Percentiles rank a stretch among this genome's conserved stretches.
Conservation (phyloP, 345 rosid genomes). For the Cochlearia excelsa region DNA sequence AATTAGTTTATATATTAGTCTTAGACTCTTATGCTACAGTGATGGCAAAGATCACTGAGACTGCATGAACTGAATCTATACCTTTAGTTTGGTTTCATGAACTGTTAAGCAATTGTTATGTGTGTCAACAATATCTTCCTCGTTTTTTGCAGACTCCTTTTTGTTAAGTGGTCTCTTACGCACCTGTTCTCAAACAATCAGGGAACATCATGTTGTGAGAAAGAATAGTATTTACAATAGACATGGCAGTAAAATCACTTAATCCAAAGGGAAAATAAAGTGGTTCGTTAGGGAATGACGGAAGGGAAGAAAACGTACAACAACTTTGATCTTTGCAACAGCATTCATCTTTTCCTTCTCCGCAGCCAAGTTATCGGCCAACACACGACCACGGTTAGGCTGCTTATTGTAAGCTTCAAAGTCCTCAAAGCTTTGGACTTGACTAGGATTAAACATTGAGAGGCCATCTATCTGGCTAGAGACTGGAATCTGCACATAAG, state of each 20-base stretch:
- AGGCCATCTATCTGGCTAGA: constrained; percentile 57
- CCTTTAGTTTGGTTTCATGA: constrained; percentile 96
- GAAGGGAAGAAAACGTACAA: constrained; percentile 53
- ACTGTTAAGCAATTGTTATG: constrained; percentile 69
- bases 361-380: constrained; percentile 72
- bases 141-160: constrained; percentile 87
- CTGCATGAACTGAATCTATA: constrained; percentile 21
- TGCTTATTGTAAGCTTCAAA: constrained; percentile 69
- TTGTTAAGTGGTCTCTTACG: constrained; percentile 97
- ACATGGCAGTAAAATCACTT: background rate
- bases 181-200: constrained; percentile 53
- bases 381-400: constrained; percentile 58
- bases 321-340: constrained; percentile 98
- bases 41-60: constrained; percentile 12
- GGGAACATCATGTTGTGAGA: constrained; percentile 4
- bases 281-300: background rate
- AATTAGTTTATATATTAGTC: constrained; percentile 29
- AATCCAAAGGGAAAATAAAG: background rate
- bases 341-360: constrained; percentile 82
- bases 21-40: background rate
- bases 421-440: constrained; percentile 81
- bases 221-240: constrained; percentile 2
- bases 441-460: constrained; percentile 60
- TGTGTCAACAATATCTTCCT: constrained; percentile 91
- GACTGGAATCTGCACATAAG: constrained; percentile 54